A percentile compares a stretch with the other conserved stretches of the same genome.
Evolutionary conservation across 176 grass and related monocot species (phyloP).

Genomic region (Miscanthus lutarioriparius): DNA sequence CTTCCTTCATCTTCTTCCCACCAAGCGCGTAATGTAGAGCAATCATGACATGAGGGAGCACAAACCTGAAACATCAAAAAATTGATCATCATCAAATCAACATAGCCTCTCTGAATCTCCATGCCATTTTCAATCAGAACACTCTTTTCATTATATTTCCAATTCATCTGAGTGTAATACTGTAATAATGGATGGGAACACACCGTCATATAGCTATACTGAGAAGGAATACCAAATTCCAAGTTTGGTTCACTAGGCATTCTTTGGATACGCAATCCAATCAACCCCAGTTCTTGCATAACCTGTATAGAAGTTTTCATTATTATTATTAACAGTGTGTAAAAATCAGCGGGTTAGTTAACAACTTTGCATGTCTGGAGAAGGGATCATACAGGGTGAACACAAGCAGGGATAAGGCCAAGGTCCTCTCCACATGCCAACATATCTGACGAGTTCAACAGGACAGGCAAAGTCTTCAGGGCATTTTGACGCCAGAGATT

Average conservation of each 20-base stretch:
- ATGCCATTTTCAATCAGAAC: background rate
- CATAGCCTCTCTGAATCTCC: background rate
- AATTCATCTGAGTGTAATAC: conserved; percentile 2
- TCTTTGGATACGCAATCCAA: conserved; percentile 96
- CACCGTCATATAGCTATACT: conserved; percentile 97
- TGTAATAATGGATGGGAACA: conserved; percentile 25
- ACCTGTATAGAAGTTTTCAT: conserved; percentile 53
- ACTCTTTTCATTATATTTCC: conserved; percentile 1
- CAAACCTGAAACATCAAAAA: conserved; percentile 77
- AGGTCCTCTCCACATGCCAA: conserved; percentile 99
- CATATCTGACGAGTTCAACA: conserved; percentile 97
- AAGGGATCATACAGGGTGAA: conserved; percentile 85
- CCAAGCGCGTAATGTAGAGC: conserved; percentile 94
- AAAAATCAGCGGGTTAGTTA: conserved; percentile 22
- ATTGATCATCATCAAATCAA: conserved; percentile 13
- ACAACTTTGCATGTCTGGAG: conserved; percentile 20
- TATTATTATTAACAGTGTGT: conserved; percentile 35
- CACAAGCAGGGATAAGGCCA: conserved; percentile 96
- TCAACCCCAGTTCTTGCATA: conserved; percentile 98
- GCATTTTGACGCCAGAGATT: conserved; percentile 92
- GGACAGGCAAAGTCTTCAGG: conserved; percentile 90
- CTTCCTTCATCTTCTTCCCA: conserved; percentile 96
- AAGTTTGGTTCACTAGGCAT: conserved; percentile 84
- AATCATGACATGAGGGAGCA: conserved; percentile 98
- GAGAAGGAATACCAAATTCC: conserved; percentile 94